Percentiles rank a stretch among this genome's conserved stretches.
Conservation (phyloP, 495 filamentous ascomycete genomes). For the Viridothelium virens region DNA sequence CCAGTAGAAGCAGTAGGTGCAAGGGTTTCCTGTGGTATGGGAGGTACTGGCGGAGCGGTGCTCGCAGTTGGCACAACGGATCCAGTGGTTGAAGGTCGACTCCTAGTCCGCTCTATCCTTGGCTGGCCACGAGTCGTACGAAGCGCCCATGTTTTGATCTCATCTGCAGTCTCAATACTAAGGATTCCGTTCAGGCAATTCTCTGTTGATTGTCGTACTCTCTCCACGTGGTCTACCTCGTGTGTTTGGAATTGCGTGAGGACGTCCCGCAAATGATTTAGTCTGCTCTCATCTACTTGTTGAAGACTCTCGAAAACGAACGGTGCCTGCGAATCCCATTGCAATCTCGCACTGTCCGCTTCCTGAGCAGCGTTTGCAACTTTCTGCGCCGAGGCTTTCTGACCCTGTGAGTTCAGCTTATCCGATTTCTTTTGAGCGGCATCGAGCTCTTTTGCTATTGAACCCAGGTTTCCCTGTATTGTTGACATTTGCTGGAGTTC, state of each 20-base stretch:
- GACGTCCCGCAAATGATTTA: conserved; percentile 87
- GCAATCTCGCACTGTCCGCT: conserved; percentile 65
- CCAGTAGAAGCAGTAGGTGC: neutral
- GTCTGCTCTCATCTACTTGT: conserved; percentile 75
- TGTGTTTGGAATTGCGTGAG: conserved; percentile 90
- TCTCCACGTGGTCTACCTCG: conserved; percentile 80
- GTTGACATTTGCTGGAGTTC: conserved; percentile 81
- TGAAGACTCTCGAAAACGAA: conserved; percentile 95
- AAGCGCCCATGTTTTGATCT: conserved; percentile 78
- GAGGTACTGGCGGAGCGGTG: neutral
- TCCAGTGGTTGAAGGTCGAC: neutral
- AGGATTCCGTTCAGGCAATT: conserved; percentile 75
- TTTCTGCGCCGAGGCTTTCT: conserved; percentile 70
- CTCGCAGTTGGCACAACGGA: neutral
- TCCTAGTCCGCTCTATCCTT: conserved; percentile 26
- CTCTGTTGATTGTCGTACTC: conserved; percentile 66
- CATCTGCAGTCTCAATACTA: conserved; percentile 77
- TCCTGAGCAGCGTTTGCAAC: conserved; percentile 66
- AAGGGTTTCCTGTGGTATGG: neutral
- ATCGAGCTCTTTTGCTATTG: conserved; percentile 79
- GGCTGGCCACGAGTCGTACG: conserved; percentile 36
- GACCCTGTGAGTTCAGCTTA: conserved; percentile 72
- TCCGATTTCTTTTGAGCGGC: conserved; percentile 77
- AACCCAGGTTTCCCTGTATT: conserved; percentile 70
- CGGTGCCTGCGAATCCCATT: conserved; percentile 94